Percentiles rank a stretch among this genome's conserved stretches.
phyloP scores from a whole-genome alignment of 2,329 filamentous ascomycete genomes.

The Penicillium glabrum region DNA sequence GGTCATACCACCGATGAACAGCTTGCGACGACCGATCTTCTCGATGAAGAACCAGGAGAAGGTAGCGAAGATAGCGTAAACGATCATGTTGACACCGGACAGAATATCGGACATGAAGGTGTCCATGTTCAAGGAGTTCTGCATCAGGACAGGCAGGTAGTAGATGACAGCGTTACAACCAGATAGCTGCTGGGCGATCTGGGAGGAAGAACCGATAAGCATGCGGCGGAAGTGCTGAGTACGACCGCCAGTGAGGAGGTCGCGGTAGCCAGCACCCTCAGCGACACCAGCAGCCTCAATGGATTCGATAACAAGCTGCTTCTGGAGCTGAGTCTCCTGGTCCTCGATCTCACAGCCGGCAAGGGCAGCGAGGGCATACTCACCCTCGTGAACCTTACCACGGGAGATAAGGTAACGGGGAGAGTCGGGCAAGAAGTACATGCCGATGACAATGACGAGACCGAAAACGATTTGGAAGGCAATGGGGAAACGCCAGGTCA shows the following conservation, averaged over 20 bases:
- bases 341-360: conserved; percentile 51
- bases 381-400: conserved; percentile 48
- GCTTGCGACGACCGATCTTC: conserved; percentile 47
- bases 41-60: conserved; percentile 53
- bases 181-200: conserved; percentile 50
- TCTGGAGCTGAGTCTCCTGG: conserved; percentile 59
- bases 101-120: conserved; percentile 51
- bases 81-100: conserved; percentile 54
- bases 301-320: conserved; percentile 68
- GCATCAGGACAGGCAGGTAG: conserved; percentile 50
- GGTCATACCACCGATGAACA: conserved; percentile 40
- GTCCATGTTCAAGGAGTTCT: conserved; percentile 43
- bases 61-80: conserved; percentile 41
- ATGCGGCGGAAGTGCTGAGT: conserved; percentile 43
- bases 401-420: conserved; percentile 48
- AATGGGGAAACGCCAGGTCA: conserved; percentile 54
- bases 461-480: conserved; percentile 55
- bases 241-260: conserved; percentile 38
- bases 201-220: conserved; percentile 40
- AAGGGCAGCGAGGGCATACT: conserved; percentile 53
- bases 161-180: conserved; percentile 54
- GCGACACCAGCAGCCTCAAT: conserved; percentile 63
- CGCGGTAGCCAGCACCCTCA: conserved; percentile 49
- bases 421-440: conserved; percentile 47
- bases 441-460: conserved; percentile 44